A percentile compares a stretch with the other conserved stretches of the same genome.
phyloP scores from a whole-genome alignment of 1,284 basidiomycete genomes.

The Leccinum ambiguum region DNA sequence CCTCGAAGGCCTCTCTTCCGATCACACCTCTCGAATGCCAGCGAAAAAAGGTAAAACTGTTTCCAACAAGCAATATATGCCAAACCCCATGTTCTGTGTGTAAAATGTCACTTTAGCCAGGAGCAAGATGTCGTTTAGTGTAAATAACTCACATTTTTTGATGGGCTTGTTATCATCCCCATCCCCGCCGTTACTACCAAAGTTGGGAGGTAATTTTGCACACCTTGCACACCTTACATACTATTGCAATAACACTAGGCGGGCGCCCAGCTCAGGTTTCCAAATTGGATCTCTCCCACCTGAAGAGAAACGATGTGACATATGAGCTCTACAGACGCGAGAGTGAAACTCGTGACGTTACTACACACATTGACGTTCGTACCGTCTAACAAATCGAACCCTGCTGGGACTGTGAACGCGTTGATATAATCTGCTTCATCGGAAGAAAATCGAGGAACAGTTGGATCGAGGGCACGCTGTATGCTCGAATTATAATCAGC shows the following conservation, averaged over 20 bases:
- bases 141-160: not conserved
- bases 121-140: not conserved
- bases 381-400: constrained; percentile 37
- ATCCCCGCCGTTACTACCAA: not conserved
- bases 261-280: constrained; percentile 34
- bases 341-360: not conserved
- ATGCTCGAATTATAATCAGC: not conserved
- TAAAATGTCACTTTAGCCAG: not conserved
- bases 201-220: not conserved
- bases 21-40: not conserved
- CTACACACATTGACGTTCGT: constrained; percentile 38
- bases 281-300: constrained; percentile 50
- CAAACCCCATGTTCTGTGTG: not conserved
- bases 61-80: not conserved
- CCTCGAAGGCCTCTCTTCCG: not conserved
- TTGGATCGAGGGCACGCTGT: not conserved
- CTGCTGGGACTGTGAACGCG: constrained; percentile 42
- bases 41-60: not conserved
- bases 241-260: not conserved
- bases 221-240: not conserved
- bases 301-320: not conserved
- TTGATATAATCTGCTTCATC: constrained; percentile 20
- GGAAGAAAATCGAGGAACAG: not conserved
- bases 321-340: not conserved
- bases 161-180: not conserved